Conservation (phyloP, 2,329 filamentous ascomycete genomes). For the Basipetospora chlamydospora region DNA sequence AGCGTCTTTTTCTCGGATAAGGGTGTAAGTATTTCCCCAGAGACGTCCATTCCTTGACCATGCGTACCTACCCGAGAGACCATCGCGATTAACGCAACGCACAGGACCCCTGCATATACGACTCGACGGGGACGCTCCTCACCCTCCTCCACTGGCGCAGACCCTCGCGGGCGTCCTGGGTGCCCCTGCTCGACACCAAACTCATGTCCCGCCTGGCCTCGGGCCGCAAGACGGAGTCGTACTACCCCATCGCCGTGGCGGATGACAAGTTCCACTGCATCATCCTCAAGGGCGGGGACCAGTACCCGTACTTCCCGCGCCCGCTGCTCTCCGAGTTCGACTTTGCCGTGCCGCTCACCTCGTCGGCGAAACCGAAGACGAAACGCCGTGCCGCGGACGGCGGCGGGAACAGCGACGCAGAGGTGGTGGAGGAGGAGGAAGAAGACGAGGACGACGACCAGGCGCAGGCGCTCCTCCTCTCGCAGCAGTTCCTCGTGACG, state of each 20-base stretch:
- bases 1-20: constrained; percentile 84
- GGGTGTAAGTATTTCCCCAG: constrained; percentile 45
- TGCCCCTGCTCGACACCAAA: constrained; percentile 81
- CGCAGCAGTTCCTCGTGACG: constrained; percentile 69
- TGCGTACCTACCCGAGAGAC: too few relatives aligned
- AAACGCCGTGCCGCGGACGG: constrained; percentile 18
- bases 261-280: constrained; percentile 94
- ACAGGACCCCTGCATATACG: constrained; percentile 89
- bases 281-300: constrained; percentile 90
- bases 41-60: too few relatives aligned
- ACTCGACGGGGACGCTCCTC: constrained; percentile 77
- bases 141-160: constrained; percentile 84
- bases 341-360: constrained; percentile 68
- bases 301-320: constrained; percentile 83
- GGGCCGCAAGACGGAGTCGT: constrained; percentile 75
- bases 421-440: constrained; percentile 19
- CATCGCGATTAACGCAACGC: constrained; percentile 5
- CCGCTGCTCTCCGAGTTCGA: constrained; percentile 87
- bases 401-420: constrained; percentile 15
- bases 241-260: constrained; percentile 91
- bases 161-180: constrained; percentile 75
- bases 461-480: constrained; percentile 41
- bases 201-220: constrained; percentile 67
- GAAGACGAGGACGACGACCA: constrained; percentile 20
- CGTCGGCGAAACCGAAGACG: constrained; percentile 25